Base-by-base conservation (phyloP, 225 moss, liverwort and hornwort genomes). In the Bryoerythrophyllum caledonicum region DNA sequence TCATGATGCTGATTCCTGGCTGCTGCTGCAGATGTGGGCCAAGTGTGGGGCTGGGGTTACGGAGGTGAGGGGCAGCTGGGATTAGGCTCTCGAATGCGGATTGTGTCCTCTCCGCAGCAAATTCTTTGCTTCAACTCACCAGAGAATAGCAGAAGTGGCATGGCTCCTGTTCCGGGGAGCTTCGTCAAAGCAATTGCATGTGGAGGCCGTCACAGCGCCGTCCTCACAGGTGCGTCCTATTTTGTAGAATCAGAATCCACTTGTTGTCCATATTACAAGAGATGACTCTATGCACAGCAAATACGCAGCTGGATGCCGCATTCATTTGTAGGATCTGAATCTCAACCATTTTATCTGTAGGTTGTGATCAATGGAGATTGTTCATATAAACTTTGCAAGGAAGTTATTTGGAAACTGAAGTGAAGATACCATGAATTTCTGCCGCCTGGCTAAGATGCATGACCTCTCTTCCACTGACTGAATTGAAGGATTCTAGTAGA, bases 31-130 rank as follows among this genome's bases (percentile, higher is more conserved):
- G 97, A 91, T 81, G 81, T 78, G 56, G 95, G 97, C 17, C 85
- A 90, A 65, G 88, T 95, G n/a, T 99, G 97, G 97, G 95, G 91
- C 72, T 99, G 97, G 97, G 97, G 97, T 70, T 99, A 93, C 71
- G 93, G 97, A 76, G 95, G 90, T 53, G 97, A 99, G 78, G 97
- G 97, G 63, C 97, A 99, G 63, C 91, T 99, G 61, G 95, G 97
- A 70, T 79, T 95, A 67, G 93, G 97, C 74, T 84, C 86, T 6
- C 93, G 95, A 10, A 77, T 89, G 82, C 86, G 89, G 30, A 82
- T 90, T 78, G 89, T 90, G 46, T 88, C 93, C 35, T 86, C 86
- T 21, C 97, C 97, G 21, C 95, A 93, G 67, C 75, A 78, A 6
- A 89, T 97, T 48, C 71, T 81, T 25, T 88, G 69, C 71, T 74